Conservation (phyloP, 306 rosid genomes). For the Alnus rubra region DNA sequence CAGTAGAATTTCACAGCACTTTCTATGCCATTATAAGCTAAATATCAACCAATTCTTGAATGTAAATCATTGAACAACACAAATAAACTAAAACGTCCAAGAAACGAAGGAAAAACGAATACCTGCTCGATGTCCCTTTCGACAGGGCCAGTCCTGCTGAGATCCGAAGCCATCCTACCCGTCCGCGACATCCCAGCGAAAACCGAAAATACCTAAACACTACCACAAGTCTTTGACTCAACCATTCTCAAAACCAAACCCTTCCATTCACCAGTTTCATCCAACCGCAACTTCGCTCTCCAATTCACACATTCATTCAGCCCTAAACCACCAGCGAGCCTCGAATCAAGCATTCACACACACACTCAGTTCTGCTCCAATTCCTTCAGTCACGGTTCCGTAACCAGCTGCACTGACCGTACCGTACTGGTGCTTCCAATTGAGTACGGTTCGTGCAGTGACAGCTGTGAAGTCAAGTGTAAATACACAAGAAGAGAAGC, state of each 20-base stretch:
- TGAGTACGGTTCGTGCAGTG: constrained; percentile 17
- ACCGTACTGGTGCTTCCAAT: constrained; percentile 34
- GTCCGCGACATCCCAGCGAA: constrained; percentile 57
- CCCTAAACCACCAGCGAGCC: constrained; percentile 42
- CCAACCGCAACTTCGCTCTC: constrained; percentile 33
- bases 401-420: constrained; percentile 23
- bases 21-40: neutral
- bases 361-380: constrained; percentile 28
- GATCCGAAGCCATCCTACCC: constrained; percentile 90
- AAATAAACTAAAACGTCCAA: constrained; percentile 16
- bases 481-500: constrained; percentile 12
- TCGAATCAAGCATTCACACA: constrained; percentile 58
- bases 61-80: constrained; percentile 15
- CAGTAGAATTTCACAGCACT: neutral
- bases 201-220: constrained; percentile 54
- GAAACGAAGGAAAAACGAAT: constrained; percentile 25
- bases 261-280: constrained; percentile 65
- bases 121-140: constrained; percentile 99
- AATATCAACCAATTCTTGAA: constrained; percentile 20
- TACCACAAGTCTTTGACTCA: constrained; percentile 45
- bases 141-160: constrained; percentile 75
- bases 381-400: constrained; percentile 36
- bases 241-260: constrained; percentile 60
- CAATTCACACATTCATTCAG: constrained; percentile 35
- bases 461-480: neutral